Percentiles rank a stretch among this genome's conserved stretches.
Evolutionary conservation across 2,329 filamentous ascomycete species (phyloP).

Genomic region (Emergomyces orientalis): DNA sequence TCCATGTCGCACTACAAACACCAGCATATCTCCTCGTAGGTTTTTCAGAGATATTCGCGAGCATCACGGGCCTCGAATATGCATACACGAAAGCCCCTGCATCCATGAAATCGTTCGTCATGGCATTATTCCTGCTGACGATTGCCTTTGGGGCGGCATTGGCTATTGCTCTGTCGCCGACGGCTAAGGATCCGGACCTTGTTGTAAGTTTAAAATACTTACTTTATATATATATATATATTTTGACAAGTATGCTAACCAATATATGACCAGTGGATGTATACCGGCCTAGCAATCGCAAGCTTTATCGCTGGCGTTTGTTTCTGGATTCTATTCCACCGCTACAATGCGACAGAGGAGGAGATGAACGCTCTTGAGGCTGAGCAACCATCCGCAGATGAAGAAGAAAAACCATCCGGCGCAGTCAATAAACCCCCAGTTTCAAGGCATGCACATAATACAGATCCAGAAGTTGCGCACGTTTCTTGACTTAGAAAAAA

Average conservation of each 20-base stretch:
- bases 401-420: slow-evolving; percentile 10
- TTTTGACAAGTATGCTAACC: neutral
- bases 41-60: slow-evolving; percentile 50
- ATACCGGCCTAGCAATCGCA: slow-evolving; percentile 46
- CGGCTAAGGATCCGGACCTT: slow-evolving; percentile 54
- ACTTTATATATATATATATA: no score
- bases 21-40: slow-evolving; percentile 39
- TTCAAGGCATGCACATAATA: no score
- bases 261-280: slow-evolving; percentile 45
- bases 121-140: slow-evolving; percentile 49
- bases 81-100: slow-evolving; percentile 65
- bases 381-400: slow-evolving; percentile 6
- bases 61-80: slow-evolving; percentile 61
- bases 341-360: slow-evolving; percentile 42
- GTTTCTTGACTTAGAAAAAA: neutral
- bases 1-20: slow-evolving; percentile 39
- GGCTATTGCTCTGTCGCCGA: slow-evolving; percentile 52
- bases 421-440: neutral
- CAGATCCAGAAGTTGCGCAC: neutral
- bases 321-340: slow-evolving; percentile 46
- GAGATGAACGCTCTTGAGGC: slow-evolving; percentile 42
- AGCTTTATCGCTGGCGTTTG: slow-evolving; percentile 42
- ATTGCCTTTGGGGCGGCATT: slow-evolving; percentile 51
- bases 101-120: slow-evolving; percentile 56
- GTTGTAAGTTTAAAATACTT: slow-evolving; percentile 23